phyloP scores from a whole-genome alignment of 1,139 yeast genomes.

The Geotrichum restrictum region DNA sequence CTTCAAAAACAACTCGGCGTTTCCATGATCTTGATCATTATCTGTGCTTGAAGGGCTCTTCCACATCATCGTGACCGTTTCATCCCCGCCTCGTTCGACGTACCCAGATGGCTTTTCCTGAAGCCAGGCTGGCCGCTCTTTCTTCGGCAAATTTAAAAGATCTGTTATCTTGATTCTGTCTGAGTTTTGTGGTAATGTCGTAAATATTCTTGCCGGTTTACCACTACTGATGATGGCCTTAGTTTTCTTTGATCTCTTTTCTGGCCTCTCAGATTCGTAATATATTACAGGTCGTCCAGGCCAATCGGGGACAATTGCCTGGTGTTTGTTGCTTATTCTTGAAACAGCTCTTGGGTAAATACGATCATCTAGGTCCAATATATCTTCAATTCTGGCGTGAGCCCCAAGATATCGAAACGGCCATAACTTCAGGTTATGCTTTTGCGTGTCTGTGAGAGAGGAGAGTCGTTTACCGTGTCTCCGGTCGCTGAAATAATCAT shows the following conservation, averaged over 20 bases:
- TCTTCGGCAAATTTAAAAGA: constrained; percentile 45
- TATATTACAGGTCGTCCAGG: constrained; percentile 62
- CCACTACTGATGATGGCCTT: constrained; percentile 13
- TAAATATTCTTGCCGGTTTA: constrained; percentile 23
- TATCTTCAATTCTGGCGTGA: constrained; percentile 73
- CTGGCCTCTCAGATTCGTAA: constrained; percentile 46
- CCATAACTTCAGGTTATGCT: constrained; percentile 47
- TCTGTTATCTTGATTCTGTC: constrained; percentile 32
- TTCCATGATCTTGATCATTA: constrained; percentile 22
- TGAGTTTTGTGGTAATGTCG: not conserved
- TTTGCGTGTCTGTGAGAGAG: constrained; percentile 39
- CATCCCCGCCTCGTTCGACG: constrained; percentile 77
- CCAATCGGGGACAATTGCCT: constrained; percentile 68
- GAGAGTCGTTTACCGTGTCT: constrained; percentile 19
- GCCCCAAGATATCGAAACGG: constrained; percentile 75
- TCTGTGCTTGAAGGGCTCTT: constrained; percentile 38
- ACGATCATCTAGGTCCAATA: constrained; percentile 71
- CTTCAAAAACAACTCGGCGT: constrained; percentile 49
- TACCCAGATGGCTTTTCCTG: constrained; percentile 77
- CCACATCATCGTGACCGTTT: constrained; percentile 71
- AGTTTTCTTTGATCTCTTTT: constrained; percentile 25
- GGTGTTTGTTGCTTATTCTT: constrained; percentile 70
- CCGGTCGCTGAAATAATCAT: constrained; percentile 40
- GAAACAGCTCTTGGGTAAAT: constrained; percentile 83
- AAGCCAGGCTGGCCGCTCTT: constrained; percentile 67